A percentile compares a stretch with the other conserved stretches of the same genome.
Conservation (phyloP, 2,329 filamentous ascomycete genomes). For the Paradendryphiella salina region DNA sequence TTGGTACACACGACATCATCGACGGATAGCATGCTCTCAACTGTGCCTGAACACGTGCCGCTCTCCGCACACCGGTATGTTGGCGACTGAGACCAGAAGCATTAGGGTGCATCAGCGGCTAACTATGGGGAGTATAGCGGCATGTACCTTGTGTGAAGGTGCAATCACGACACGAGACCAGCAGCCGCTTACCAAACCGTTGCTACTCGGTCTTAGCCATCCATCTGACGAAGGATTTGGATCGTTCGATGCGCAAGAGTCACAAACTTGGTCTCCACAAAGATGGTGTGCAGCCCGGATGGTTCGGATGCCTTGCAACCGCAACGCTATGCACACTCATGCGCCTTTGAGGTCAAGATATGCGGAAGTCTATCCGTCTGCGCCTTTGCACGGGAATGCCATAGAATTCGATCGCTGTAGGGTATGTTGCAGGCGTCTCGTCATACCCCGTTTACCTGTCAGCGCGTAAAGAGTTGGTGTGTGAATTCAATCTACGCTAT, state of each 20-base stretch:
- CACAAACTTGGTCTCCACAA: neutral
- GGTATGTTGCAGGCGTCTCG: neutral
- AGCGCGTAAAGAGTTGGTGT: constrained; percentile 4
- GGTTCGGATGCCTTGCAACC: neutral
- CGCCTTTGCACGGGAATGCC: neutral
- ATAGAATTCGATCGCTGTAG: neutral
- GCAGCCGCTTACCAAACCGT: neutral
- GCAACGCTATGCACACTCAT: neutral
- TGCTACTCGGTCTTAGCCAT: constrained; percentile 6
- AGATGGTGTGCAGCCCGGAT: neutral
- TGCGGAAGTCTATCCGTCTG: neutral
- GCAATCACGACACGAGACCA: neutral
- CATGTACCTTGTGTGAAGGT: neutral
- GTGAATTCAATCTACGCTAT: constrained; percentile 4
- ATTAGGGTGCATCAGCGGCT: neutral
- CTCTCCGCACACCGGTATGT: constrained; percentile 11
- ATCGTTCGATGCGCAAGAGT: neutral
- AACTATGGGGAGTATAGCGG: constrained; percentile 4
- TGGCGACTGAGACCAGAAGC: constrained; percentile 7
- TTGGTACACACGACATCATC: neutral
- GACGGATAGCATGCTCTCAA: constrained; percentile 1
- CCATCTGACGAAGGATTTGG: neutral
- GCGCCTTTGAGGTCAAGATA: neutral
- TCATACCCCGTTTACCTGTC: constrained; percentile 5
- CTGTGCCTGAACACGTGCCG: constrained; percentile 13